Base-by-base conservation (phyloP, 1,284 basidiomycete genomes). In the Rhodotorula sp. region DNA sequence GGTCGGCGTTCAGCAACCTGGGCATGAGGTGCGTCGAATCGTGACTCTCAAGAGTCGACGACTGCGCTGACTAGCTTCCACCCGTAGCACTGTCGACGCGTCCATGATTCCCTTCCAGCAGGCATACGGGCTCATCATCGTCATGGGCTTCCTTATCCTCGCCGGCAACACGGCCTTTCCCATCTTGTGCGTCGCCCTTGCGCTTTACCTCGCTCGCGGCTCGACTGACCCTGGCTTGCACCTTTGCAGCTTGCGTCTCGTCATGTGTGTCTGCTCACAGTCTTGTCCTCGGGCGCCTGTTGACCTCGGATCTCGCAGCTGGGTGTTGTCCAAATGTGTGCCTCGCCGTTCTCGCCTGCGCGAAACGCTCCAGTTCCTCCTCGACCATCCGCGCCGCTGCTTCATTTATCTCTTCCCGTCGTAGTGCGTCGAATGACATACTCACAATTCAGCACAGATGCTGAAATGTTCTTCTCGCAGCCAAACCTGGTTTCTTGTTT, bases 401-500 rank as follows among this genome's bases (percentile, higher is more conserved):
- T 98, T 93, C 80, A 88, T 96, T 55, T 95, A 97, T 81, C 87
- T 99, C 12, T 98, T 99, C 79, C 96, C 96, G 0, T 90, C 92
- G 0, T 91, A 93, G 71, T 75, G 17, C n/a, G 71, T 45, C 41
- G 1, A 16, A 7, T 27, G 21, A 7, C 5, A 8, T 7, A 2
- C 7, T 17, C 16, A 27, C 12, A 21, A 1, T 16, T 10, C 21
- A 23, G 4, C 4, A 3, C 14, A 4, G n/a, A 13, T 2, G 10
- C 55, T 46, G 52, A 50, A n/a, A 8, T 8, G 1, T 7, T 12
- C 17, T n/a, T 2, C 27, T 42, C 10, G 45, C 53, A 77, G 77
- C 75, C 94, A 98, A 80, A 98, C 95, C 3, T 96, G 93, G 92
- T 92, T 95, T 77, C 86, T 97, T 19, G 21, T 93, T 1, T 86